Base-by-base conservation (phyloP, 805 yeast species). In the Ogataea minuta region DNA sequence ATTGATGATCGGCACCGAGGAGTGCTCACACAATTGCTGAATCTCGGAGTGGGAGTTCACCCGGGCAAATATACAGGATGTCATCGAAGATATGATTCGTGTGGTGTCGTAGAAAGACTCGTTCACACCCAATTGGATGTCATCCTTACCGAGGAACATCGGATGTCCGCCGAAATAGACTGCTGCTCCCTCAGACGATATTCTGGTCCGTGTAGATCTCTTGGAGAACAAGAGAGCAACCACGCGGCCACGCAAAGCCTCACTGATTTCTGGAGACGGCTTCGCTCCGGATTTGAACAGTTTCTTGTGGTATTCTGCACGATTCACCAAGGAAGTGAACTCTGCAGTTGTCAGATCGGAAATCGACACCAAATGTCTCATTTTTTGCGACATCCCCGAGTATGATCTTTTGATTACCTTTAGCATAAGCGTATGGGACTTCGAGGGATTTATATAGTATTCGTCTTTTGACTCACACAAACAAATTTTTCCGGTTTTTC, bases 21-120 rank as follows among this genome's bases (percentile, higher is more conserved):
- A 87, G 59, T 87, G 79, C 54, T 82, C 67, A 37, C 89, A 80
- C 37, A 93, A 70, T 40, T 81, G 83, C 54, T 74, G 76, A 50
- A 93, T 90, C 44, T 91, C 96, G 16, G 77, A 70, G 57, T 93
- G 96, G 19, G 77, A 68, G 49, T 87, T 81, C 13, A 93, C 99
- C 57, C 99, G 80, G n/a, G 98, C 99, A 67, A 93, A 90, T 6
- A 93, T 79, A 48, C 95, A 84, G n/a, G 96, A 83, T 2, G 95
- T 86, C 99, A 93, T 93, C 2, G 97, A 89, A 10, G 95, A 84
- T 4, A 93, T 76, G 24, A 93, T 95, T 49, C 77, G 80, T 12
- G 96, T 75, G 2, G 97, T 84, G 62, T 93, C 99, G 54, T 84
- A 84, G 43, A 88, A 66, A 0, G 93, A 75, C 69, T 93, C 99